These are phyloP conservation scores for Imleria badia DNA, from an alignment of 768 basidiomycete species.

Conservation along the genomic window DNA sequence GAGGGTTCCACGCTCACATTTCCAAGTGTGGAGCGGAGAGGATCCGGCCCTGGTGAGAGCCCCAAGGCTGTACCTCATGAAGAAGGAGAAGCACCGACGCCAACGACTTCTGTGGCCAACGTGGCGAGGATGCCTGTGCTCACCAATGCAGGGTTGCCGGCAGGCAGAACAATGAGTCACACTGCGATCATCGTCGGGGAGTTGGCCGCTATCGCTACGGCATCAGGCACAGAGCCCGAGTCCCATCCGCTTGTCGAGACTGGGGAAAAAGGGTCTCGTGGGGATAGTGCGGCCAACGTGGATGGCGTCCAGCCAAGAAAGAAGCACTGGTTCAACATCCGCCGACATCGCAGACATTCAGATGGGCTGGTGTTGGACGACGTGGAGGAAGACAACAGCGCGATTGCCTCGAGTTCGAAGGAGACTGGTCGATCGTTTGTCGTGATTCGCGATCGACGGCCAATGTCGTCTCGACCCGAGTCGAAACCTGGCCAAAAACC, in stretches of 20 bases:
- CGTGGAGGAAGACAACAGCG: conserved; percentile 22
- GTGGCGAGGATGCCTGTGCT: conserved; percentile 43
- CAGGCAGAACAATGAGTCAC: conserved; percentile 79
- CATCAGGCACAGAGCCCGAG: conserved; percentile 19
- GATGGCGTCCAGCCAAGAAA: conserved; percentile 54
- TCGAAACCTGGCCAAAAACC: conserved; percentile 20
- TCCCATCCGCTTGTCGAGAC: conserved; percentile 21
- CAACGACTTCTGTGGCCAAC: conserved; percentile 49
- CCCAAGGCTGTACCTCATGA: conserved; percentile 25
- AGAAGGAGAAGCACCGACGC: conserved; percentile 47
- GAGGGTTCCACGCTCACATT: conserved; percentile 62
- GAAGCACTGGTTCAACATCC: conserved; percentile 69
- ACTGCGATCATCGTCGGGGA: conserved; percentile 80
- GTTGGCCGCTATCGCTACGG: conserved; percentile 27
- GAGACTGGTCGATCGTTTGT: conserved; percentile 60
- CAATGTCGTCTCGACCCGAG: conserved; percentile 35
- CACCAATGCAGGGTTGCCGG: conserved; percentile 39
- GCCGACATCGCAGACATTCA: conserved; percentile 59
- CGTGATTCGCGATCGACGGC: conserved; percentile 59
- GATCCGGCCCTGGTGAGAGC: conserved; percentile 25
- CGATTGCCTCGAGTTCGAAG: conserved; percentile 29
- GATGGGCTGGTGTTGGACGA: conserved; percentile 45
- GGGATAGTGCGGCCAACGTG: conserved; percentile 31
- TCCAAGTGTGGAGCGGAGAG: conserved; percentile 56
- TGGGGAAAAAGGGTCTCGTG: conserved; percentile 17